Evolutionary conservation across 148 eudicot genomes (phyloP).

Genomic region (Diospyros kaki): DNA sequence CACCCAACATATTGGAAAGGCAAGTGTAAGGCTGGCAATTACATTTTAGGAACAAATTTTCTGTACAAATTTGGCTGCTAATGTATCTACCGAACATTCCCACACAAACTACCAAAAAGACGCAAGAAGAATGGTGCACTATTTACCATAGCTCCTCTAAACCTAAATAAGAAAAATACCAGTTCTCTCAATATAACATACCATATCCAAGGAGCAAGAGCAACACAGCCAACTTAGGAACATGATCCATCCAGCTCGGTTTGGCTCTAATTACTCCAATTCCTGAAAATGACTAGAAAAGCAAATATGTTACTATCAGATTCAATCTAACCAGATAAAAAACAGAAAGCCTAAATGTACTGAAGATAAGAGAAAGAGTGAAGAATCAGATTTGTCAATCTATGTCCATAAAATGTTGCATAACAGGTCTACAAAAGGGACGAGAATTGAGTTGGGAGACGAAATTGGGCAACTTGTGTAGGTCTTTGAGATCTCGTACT

Average conservation of each 20-base stretch:
- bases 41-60: too few relatives aligned
- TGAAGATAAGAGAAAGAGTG: constrained; percentile 2
- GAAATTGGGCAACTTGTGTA: constrained; percentile 10
- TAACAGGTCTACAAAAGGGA: neutral
- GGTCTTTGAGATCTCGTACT: constrained; percentile 27
- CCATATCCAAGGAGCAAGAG: constrained; percentile 30
- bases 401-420: neutral
- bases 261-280: constrained; percentile 5
- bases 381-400: neutral
- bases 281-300: neutral
- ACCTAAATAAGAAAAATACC: neutral
- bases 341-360: neutral
- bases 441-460: neutral
- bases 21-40: too few relatives aligned
- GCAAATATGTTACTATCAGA: neutral
- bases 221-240: constrained; percentile 16
- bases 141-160: neutral
- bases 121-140: neutral
- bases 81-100: neutral
- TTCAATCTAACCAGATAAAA: neutral
- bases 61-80: neutral
- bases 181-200: constrained; percentile 12
- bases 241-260: constrained; percentile 14
- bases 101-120: constrained; percentile 1
- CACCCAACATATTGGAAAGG: too few relatives aligned